Percentiles rank a stretch among this genome's conserved stretches.
Evolutionary conservation across 768 basidiomycete genomes (phyloP).

Genomic region (Hirschioporus abietinus): DNA sequence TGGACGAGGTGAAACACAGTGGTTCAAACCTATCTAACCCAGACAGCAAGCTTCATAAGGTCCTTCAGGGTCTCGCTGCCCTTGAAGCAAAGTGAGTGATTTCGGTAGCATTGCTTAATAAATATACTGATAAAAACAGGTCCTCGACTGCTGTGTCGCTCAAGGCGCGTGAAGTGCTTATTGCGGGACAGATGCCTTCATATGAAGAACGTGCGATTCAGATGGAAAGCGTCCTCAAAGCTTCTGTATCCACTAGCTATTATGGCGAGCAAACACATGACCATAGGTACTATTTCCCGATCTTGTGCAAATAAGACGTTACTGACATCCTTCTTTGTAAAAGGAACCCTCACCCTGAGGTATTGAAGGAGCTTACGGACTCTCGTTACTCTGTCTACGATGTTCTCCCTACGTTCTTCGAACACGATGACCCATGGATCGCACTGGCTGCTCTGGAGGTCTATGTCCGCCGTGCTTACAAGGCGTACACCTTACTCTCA

Average conservation of each 20-base stretch:
- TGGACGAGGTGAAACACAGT: constrained; percentile 86
- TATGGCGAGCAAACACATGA: constrained; percentile 79
- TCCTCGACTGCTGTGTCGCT: constrained; percentile 89
- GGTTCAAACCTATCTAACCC: constrained; percentile 69
- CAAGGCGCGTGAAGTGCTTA: constrained; percentile 96
- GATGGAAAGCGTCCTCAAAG: constrained; percentile 91
- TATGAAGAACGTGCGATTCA: constrained; percentile 91
- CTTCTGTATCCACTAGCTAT: constrained; percentile 78
- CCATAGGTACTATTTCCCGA: constrained; percentile 42
- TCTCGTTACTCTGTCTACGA: constrained; percentile 97
- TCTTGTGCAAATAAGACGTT: neutral
- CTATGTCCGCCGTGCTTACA: constrained; percentile 93
- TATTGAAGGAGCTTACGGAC: constrained; percentile 90
- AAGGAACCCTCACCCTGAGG: constrained; percentile 79
- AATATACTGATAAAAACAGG: constrained; percentile 29
- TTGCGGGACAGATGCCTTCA: constrained; percentile 93
- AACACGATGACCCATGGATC: constrained; percentile 77
- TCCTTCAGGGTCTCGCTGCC: constrained; percentile 74
- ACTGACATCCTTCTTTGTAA: constrained; percentile 14
- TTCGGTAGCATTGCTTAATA: constrained; percentile 6
- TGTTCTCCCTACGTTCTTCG: constrained; percentile 94
- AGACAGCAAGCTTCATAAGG: constrained; percentile 69
- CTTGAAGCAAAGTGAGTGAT: constrained; percentile 78
- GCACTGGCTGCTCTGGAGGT: constrained; percentile 94
- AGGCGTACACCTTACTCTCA: constrained; percentile 85